Evolutionary conservation across 2,329 filamentous ascomycete species (phyloP), one percentile per base, ranked within the genome.

Genomic region (Coniochaeta sp.): DNA sequence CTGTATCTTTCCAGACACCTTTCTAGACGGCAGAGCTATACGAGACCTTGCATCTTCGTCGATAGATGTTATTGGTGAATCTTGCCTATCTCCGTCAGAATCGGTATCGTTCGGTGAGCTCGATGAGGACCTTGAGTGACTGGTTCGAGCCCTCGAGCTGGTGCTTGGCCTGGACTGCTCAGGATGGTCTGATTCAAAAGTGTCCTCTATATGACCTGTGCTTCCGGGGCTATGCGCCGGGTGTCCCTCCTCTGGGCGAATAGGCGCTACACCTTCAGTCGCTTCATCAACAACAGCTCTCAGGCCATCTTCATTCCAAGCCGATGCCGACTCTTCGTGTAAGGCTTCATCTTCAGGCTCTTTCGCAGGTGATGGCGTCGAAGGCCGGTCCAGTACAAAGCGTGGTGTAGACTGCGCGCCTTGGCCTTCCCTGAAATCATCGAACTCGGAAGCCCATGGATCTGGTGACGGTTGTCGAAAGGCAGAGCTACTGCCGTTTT

Each of bases 1-100:
- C 59, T 80, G 78, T 2, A 83, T 79, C 62, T 79, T 82, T 6
- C 68, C 66, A 8, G 77, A 79, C 0, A 67, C 64, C 58, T 76
- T 73, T 50, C 70, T 67, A 43, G 64, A 64, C 17, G 61, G 59
- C 1, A 63, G 61, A 3, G 62, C 66, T 22, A 68, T 64, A 1
- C 67, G 68, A 22, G 61, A 61, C 16, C 64, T 70, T 1, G 68
- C 65, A 17, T 76, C 76, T 56, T 79, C 77, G 58, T 79, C 77
- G 59, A 77, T 71, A 0, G 77, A 78, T 0, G 77, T 79, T 3
- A 77, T 76, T 1, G 77, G 77, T 0, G 77, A 79, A 57, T 78
- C 76, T 58, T 72, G 73, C 2, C 67, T 68, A 0, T 72, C 72
- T 11, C 66, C 65, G 14, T 64, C 67, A 19, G 64, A 68, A 57